Conservation (phyloP, 306 rosid species). For the Cucumis cinereus region DNA sequence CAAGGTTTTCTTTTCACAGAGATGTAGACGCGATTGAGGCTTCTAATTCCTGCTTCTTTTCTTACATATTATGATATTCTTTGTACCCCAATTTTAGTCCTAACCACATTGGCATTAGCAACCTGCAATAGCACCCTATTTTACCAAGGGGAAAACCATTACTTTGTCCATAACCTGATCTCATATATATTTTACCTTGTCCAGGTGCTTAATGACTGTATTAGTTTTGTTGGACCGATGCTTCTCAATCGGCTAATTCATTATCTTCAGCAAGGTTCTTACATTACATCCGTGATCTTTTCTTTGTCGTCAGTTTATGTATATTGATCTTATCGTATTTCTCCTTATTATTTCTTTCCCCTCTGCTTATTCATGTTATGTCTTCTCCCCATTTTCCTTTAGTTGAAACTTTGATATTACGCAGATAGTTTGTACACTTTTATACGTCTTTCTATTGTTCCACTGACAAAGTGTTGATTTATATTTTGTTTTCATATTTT, state of each 20-base stretch:
- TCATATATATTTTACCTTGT: conserved; percentile 6
- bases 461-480: neutral
- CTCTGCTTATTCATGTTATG: neutral
- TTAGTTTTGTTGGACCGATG: conserved; percentile 87
- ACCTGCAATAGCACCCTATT: neutral
- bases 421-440: neutral
- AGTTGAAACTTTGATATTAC: neutral
- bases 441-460: neutral
- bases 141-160: neutral
- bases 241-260: conserved; percentile 85
- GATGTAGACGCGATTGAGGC: neutral
- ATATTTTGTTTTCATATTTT: neutral
- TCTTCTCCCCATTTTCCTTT: neutral
- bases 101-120: neutral
- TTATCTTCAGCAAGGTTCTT: conserved; percentile 76
- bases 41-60: neutral
- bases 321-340: neutral
- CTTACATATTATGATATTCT: neutral
- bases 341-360: neutral
- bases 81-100: neutral
- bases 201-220: conserved; percentile 79
- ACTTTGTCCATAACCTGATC: neutral
- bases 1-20: neutral
- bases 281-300: neutral
- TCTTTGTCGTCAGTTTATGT: neutral